Base-by-base conservation (phyloP, 2,329 filamentous ascomycete genomes). In the Aspergillus sp. region DNA sequence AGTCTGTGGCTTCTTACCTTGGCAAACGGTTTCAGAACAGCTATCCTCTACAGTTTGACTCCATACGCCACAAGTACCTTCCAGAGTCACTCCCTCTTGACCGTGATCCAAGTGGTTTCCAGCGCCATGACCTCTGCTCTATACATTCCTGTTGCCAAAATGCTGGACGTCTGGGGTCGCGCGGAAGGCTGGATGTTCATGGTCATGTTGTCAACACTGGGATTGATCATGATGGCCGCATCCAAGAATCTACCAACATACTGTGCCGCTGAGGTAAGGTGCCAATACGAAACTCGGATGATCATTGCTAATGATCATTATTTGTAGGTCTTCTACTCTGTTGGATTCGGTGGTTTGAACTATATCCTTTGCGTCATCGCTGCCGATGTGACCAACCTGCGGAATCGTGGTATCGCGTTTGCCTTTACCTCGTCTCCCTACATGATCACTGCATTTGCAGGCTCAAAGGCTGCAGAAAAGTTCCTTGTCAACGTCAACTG, bases 341-440 rank as follows among this genome's bases (percentile, higher is more conserved):
- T 88, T 54, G 88, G 88, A 3, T 72, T 80, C 60, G 78, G 82
- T 25, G 85, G 85, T 7, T 77, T 89, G 34, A 78, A 77, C 23
- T 89, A 86, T 68, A 82, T 81, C 43, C 72, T 88, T 1, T 81
- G 80, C 61, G 82, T 90, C 51, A 84, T 90, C 69, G 82, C 87
- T 38, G 84, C 87, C 28, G 88, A 90, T 66, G 86, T 85, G 0
- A 85, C 87, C 0, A 80, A 80, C 7, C 77, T 90, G 46, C 82
- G 81, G 62, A 87, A 88, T 67, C 81, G 88, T 70, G 84, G 83
- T 34, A 78, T 90, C 50, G 84, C 86, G 61, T 84, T 85, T 61
- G 87, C 86, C 1, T 84, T 88, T 64, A 82, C 84, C n/a, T 81
- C 79, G 5, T 87, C 87, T 0, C 87, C 88, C 1, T 88, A 85